Conservation (phyloP, 2,329 filamentous ascomycete species). For the Arthrobotrys musiformis region DNA sequence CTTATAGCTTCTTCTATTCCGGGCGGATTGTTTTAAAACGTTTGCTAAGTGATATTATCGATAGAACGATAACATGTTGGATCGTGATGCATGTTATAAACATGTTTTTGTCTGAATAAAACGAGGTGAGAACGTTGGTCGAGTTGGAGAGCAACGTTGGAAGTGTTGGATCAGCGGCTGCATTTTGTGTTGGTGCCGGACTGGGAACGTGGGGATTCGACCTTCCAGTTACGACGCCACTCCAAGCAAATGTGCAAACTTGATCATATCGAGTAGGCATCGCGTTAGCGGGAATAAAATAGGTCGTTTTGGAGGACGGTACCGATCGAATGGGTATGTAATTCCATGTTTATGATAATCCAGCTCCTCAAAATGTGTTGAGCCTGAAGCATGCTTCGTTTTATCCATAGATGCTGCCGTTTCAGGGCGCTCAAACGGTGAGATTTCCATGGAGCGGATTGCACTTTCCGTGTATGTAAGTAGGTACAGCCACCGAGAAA, state of each 20-base stretch:
- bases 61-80: not conserved
- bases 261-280: not conserved
- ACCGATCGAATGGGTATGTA: not conserved
- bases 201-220: not conserved
- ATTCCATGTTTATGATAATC: slow-evolving; percentile 3
- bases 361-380: slow-evolving; percentile 41
- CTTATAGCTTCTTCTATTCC: not conserved
- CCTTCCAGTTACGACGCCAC: slow-evolving; percentile 12
- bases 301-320: not conserved
- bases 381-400: slow-evolving; percentile 50
- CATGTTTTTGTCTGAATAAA: not conserved
- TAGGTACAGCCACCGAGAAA: slow-evolving; percentile 11
- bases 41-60: not conserved
- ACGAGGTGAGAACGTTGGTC: not conserved
- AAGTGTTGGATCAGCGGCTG: slow-evolving; percentile 32
- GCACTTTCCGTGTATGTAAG: slow-evolving; percentile 27
- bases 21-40: not conserved
- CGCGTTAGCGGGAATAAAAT: not conserved
- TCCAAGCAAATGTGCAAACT: not conserved
- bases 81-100: not conserved
- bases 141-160: slow-evolving; percentile 5
- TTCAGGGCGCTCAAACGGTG: slow-evolving; percentile 44
- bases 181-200: slow-evolving; percentile 19
- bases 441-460: slow-evolving; percentile 4
- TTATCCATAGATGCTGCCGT: slow-evolving; percentile 34